phyloP scores from a whole-genome alignment of 2,329 filamentous ascomycete genomes.

The Drechslera avenae region DNA sequence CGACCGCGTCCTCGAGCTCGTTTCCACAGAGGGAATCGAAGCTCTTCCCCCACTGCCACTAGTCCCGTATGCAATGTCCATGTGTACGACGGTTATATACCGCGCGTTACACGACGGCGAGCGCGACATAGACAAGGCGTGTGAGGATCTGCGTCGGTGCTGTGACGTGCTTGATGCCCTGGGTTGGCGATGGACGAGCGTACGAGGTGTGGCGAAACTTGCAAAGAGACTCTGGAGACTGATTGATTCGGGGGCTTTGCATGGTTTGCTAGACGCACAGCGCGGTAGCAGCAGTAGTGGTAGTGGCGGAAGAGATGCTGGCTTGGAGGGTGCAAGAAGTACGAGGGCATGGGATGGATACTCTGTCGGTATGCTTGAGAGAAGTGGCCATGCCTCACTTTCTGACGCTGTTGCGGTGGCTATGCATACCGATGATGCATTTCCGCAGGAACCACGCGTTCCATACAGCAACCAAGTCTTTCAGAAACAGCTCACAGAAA shows the following conservation, averaged over 20 bases:
- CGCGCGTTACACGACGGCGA: constrained; percentile 3
- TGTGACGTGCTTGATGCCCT: constrained; percentile 1
- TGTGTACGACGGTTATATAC: constrained; percentile 8
- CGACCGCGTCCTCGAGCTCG: not conserved
- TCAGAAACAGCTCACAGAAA: constrained; percentile 5
- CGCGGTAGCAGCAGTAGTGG: not conserved
- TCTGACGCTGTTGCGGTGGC: not conserved
- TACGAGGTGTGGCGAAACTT: constrained; percentile 1
- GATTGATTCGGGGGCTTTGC: not conserved
- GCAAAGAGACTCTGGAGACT: constrained; percentile 2
- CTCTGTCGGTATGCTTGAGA: not conserved
- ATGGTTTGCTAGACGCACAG: not conserved
- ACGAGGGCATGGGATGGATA: no score
- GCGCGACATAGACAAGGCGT: not conserved
- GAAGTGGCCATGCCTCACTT: not conserved
- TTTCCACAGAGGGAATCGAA: not conserved
- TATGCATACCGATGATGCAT: not conserved
- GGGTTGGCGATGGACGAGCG: constrained; percentile 3
- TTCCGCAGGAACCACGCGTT: not conserved
- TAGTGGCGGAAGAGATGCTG: no score
- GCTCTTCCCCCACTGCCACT: constrained; percentile 2
- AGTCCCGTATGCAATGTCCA: constrained; percentile 6
- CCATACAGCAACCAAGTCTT: not conserved
- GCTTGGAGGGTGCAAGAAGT: no score
- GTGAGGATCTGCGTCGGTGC: not conserved